Percentiles rank a stretch among this genome's conserved stretches.
Conservation (phyloP, 805 yeast species). For the Candida koratica region DNA sequence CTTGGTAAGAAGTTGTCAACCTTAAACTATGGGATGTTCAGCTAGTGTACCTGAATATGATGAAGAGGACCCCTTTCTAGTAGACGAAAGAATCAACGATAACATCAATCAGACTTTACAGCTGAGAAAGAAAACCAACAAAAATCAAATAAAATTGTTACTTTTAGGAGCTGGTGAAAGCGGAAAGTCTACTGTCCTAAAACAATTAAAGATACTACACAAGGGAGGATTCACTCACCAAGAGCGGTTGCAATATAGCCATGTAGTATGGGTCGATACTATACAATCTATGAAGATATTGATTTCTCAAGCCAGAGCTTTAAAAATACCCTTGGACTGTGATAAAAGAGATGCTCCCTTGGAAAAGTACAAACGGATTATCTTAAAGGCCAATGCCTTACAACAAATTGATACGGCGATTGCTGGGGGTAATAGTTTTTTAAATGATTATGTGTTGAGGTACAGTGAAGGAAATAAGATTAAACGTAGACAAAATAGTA, state of each 20-base stretch:
- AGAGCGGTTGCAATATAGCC: slow-evolving; percentile 76
- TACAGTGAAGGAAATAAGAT: slow-evolving; percentile 54
- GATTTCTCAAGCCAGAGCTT: slow-evolving; percentile 67
- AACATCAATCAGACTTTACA: slow-evolving; percentile 61
- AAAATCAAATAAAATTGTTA: slow-evolving; percentile 63
- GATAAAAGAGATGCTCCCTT: slow-evolving; percentile 50
- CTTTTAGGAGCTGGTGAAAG: slow-evolving; percentile 94
- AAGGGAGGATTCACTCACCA: slow-evolving; percentile 78
- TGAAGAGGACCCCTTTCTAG: slow-evolving; percentile 51
- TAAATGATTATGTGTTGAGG: slow-evolving; percentile 60
- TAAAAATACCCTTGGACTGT: slow-evolving; percentile 62
- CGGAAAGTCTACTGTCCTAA: slow-evolving; percentile 89
- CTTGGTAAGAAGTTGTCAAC: too few species aligned
- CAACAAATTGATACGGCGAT: slow-evolving; percentile 59
- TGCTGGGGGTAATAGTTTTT: slow-evolving; percentile 63
- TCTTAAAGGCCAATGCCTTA: slow-evolving; percentile 55
- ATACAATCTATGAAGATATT: slow-evolving; percentile 76
- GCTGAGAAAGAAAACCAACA: slow-evolving; percentile 47
- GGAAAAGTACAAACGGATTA: slow-evolving; percentile 42
- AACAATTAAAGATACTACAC: slow-evolving; percentile 82
- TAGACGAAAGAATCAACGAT: slow-evolving; percentile 53
- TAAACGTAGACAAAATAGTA: slow-evolving; percentile 49
- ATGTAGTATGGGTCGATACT: slow-evolving; percentile 91
- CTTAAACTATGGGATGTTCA: slow-evolving; percentile 60
- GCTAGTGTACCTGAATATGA: slow-evolving; percentile 45